Conservation (phyloP, 495 filamentous ascomycete genomes). For the Trichoderma virens region DNA sequence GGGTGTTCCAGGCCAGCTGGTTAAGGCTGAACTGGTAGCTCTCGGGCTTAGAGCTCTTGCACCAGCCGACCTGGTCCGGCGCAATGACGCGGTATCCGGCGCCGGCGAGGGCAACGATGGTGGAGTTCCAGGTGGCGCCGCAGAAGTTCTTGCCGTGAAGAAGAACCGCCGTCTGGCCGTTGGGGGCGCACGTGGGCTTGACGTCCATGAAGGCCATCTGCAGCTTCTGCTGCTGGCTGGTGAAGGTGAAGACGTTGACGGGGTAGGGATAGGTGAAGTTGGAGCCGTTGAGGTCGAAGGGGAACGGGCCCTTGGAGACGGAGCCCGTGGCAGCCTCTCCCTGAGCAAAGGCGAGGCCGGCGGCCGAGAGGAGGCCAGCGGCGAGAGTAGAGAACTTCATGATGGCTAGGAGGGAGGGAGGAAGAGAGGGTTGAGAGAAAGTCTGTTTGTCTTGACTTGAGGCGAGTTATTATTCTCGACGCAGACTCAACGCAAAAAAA, state of each 20-base stretch:
- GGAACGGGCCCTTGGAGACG: constrained; percentile 22
- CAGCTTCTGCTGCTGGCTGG: constrained; percentile 26
- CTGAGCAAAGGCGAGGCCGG: constrained; percentile 13
- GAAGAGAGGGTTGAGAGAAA: background rate
- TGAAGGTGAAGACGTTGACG: constrained; percentile 30
- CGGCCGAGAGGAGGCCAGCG: constrained; percentile 12
- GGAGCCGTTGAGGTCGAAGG: constrained; percentile 29
- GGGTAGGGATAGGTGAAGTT: constrained; percentile 39
- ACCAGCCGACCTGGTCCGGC: constrained; percentile 41
- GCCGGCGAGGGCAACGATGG: constrained; percentile 22
- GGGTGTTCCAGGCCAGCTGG: constrained; percentile 35
- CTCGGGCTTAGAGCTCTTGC: constrained; percentile 39
- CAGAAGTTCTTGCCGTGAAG: constrained; percentile 44
- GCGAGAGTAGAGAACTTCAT: constrained; percentile 7
- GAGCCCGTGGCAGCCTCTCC: constrained; percentile 11
- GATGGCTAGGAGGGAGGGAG: background rate
- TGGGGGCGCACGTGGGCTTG: constrained; percentile 16
- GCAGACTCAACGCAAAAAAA: too few species aligned
- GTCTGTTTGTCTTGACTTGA: too few species aligned
- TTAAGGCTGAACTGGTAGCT: constrained; percentile 36
- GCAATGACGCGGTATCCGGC: constrained; percentile 37
- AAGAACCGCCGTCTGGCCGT: constrained; percentile 27
- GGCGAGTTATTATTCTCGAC: too few species aligned
- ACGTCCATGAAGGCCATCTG: constrained; percentile 44
- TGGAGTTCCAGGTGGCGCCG: constrained; percentile 32